phyloP scores from a whole-genome alignment of 768 basidiomycete species.

The Kondoa subrosea region DNA sequence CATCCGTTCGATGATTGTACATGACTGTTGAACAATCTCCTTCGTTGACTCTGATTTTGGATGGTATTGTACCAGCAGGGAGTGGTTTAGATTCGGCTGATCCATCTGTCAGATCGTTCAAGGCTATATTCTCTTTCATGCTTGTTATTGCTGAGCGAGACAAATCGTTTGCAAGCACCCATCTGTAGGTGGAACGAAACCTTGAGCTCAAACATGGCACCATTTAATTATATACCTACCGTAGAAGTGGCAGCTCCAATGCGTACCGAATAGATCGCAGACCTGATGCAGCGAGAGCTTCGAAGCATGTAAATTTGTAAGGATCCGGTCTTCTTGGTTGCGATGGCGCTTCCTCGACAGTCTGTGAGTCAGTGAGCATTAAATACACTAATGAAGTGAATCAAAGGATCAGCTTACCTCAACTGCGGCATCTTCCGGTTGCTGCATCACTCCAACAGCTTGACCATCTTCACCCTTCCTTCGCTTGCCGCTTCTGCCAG shows the following conservation, averaged over 20 bases:
- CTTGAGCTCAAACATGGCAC: background rate
- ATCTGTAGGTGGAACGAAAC: conserved; percentile 38
- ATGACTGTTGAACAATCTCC: conserved; percentile 85
- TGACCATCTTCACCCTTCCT: conserved; percentile 14
- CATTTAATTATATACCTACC: conserved; percentile 40
- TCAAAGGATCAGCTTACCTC: too few relatives aligned
- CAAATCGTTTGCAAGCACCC: conserved; percentile 86
- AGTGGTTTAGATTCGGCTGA: background rate
- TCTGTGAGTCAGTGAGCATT: too few relatives aligned
- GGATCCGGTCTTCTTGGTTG: conserved; percentile 17
- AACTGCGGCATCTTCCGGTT: too few relatives aligned
- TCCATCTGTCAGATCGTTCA: conserved; percentile 47
- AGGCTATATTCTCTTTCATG: conserved; percentile 66
- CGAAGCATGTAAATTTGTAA: conserved; percentile 58
- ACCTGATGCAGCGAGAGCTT: conserved; percentile 90
- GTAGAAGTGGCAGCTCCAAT: conserved; percentile 80
- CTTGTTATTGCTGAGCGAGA: conserved; percentile 64
- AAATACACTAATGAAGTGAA: too few relatives aligned
- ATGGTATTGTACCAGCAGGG: background rate
- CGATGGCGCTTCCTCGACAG: background rate
- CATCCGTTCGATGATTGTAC: conserved; percentile 67
- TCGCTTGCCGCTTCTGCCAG: conserved; percentile 8
- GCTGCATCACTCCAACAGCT: background rate
- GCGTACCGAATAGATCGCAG: conserved; percentile 91
- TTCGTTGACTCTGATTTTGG: conserved; percentile 63